Evolutionary conservation across 2,329 filamentous ascomycete genomes (phyloP).

Genomic region (Rhynchosporium agropyri): DNA sequence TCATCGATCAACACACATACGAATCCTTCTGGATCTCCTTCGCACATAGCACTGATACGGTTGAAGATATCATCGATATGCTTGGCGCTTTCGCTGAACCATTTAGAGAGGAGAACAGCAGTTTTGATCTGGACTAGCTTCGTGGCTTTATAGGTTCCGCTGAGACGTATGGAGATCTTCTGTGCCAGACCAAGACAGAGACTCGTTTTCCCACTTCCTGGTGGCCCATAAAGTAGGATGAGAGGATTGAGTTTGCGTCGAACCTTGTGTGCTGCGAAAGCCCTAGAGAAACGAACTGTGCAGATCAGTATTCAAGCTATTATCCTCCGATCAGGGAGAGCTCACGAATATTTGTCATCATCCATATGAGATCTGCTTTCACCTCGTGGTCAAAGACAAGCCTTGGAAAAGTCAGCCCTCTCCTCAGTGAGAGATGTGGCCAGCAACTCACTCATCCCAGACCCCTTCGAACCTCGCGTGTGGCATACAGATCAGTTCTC

Average conservation of each 20-base stretch:
- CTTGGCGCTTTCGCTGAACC: conserved; percentile 51
- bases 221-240: conserved; percentile 90
- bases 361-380: conserved; percentile 38
- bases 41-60: conserved; percentile 41
- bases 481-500: conserved; percentile 36
- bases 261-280: conserved; percentile 58
- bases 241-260: conserved; percentile 89
- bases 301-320: not conserved
- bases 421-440: not conserved
- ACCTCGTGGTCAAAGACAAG: conserved; percentile 40
- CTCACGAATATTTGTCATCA: conserved; percentile 39
- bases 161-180: conserved; percentile 51
- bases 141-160: conserved; percentile 42
- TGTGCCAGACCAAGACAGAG: conserved; percentile 91
- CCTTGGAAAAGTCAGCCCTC: conserved; percentile 27
- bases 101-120: conserved; percentile 50
- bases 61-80: conserved; percentile 49
- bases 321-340: not conserved
- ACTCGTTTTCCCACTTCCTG: conserved; percentile 91
- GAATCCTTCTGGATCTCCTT: conserved; percentile 33
- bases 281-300: conserved; percentile 33
- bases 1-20: conserved; percentile 43
- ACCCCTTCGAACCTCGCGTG: conserved; percentile 32
- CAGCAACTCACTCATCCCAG: conserved; percentile 37
- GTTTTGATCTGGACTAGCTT: conserved; percentile 51